These are phyloP conservation scores for Cymbidium sinense DNA, from an alignment of 106 monocot species.

Conservation along the genomic window DNA sequence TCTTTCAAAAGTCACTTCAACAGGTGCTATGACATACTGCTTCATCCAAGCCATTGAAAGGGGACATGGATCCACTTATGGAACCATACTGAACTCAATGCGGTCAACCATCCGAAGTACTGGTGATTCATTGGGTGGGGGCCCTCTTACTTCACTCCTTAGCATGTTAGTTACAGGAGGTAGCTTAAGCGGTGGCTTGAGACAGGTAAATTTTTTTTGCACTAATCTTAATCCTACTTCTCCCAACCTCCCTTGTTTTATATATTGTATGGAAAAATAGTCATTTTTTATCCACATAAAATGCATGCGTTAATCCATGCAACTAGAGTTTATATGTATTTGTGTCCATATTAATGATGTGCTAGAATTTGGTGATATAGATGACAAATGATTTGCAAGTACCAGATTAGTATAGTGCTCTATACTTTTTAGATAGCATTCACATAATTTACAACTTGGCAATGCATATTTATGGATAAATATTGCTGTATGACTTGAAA, in stretches of 20 bases:
- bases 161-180: constrained; percentile 74
- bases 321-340: background rate
- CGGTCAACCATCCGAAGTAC: constrained; percentile 47
- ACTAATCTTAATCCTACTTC: background rate
- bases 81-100: constrained; percentile 80
- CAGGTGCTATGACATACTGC: constrained; percentile 90
- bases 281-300: background rate
- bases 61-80: constrained; percentile 73
- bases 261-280: background rate
- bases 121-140: constrained; percentile 26
- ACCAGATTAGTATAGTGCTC: background rate
- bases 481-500: too few relatives aligned
- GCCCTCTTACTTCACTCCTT: constrained; percentile 47
- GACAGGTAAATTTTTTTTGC: constrained; percentile 41
- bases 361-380: background rate
- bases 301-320: background rate
- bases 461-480: too few relatives aligned
- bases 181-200: constrained; percentile 38
- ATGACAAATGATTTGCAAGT: background rate
- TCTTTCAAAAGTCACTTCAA: constrained; percentile 62
- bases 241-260: background rate
- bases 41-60: constrained; percentile 87
- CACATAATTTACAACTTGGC: too few relatives aligned
- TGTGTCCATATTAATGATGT: background rate
- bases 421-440: too few relatives aligned